phyloP scores from a whole-genome alignment of 2,329 filamentous ascomycete species.

The Arachnopeziza araneosa region DNA sequence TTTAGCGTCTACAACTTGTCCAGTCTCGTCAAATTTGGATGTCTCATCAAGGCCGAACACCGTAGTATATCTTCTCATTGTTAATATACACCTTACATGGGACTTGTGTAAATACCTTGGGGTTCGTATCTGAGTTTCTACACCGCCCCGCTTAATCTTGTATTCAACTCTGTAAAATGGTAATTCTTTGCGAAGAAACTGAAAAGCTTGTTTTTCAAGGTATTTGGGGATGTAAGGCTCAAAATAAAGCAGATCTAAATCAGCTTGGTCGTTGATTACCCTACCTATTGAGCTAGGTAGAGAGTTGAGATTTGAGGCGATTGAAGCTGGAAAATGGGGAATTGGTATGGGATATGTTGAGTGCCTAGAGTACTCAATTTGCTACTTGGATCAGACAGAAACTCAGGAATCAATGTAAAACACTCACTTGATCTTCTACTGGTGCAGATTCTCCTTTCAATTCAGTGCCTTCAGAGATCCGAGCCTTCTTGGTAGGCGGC shows the following conservation, averaged over 20 bases:
- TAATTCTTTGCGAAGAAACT: constrained; percentile 64
- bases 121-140: constrained; percentile 55
- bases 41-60: constrained; percentile 58
- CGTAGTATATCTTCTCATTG: constrained; percentile 45
- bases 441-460: constrained; percentile 3
- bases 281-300: constrained; percentile 48
- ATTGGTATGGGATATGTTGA: constrained; percentile 47
- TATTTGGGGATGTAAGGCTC: constrained; percentile 62
- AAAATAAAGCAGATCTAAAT: constrained; percentile 71
- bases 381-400: not conserved
- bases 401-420: not conserved
- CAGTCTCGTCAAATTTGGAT: constrained; percentile 47
- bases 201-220: constrained; percentile 55
- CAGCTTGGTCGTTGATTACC: constrained; percentile 58
- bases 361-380: constrained; percentile 33
- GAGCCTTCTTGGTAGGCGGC: constrained; percentile 38
- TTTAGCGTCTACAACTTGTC: constrained; percentile 40
- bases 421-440: constrained; percentile 3
- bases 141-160: constrained; percentile 59
- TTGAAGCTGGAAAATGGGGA: constrained; percentile 34
- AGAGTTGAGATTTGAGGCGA: constrained; percentile 37
- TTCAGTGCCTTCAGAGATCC: constrained; percentile 13
- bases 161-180: constrained; percentile 75
- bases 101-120: constrained; percentile 35
- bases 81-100: not conserved